These are phyloP conservation scores for Picea abies DNA, from an alignment of 83 land plant genomes.

Conservation along the genomic window DNA sequence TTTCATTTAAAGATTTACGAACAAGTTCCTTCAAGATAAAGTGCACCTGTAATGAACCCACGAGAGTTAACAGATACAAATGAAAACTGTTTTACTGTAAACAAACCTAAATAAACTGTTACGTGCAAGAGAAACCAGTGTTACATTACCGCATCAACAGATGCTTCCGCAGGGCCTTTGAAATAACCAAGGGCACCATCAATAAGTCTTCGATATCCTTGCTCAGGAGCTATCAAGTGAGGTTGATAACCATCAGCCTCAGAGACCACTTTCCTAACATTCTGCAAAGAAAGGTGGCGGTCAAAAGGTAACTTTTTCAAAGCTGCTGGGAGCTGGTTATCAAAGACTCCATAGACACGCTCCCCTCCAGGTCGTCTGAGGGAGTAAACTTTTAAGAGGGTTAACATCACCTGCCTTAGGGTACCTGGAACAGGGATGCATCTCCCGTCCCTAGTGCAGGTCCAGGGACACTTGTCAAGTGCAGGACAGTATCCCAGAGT, in stretches of 20 bases:
- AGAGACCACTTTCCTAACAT: constrained; percentile 74
- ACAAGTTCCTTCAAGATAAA: constrained; percentile 81
- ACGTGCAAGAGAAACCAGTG: neutral
- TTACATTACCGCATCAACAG: constrained; percentile 72
- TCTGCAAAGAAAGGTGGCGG: constrained; percentile 74
- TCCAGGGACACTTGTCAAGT: no score
- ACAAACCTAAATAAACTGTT: neutral
- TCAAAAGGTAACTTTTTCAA: constrained; percentile 83
- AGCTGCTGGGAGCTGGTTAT: constrained; percentile 81
- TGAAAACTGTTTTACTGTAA: neutral
- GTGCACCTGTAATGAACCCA: constrained; percentile 58
- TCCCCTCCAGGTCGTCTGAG: constrained; percentile 80
- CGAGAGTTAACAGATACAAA: neutral
- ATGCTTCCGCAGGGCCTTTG: constrained; percentile 81
- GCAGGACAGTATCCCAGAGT: no score
- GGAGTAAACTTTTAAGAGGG: neutral
- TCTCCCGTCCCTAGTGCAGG: no score
- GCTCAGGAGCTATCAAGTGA: constrained; percentile 90
- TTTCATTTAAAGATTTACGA: constrained; percentile 73
- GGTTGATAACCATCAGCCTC: constrained; percentile 97
- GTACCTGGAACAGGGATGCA: no score
- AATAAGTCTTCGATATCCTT: constrained; percentile 85
- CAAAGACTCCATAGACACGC: constrained; percentile 76
- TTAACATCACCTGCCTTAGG: no score
- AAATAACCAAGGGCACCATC: constrained; percentile 71